Base-by-base conservation (phyloP, 805 yeast genomes). In the Wickerhamiella nectarea region DNA sequence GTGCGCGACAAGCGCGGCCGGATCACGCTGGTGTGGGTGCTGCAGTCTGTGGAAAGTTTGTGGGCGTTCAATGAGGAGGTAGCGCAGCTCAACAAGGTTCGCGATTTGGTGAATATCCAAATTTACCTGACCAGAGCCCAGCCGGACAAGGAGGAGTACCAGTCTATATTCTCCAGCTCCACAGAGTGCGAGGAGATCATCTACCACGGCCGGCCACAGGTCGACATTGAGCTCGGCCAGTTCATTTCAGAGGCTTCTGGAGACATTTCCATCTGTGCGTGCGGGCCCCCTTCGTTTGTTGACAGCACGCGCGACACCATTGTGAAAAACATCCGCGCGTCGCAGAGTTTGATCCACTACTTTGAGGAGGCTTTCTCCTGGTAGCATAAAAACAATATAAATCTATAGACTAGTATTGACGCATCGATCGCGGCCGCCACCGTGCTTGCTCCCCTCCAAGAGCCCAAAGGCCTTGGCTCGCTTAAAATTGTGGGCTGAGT, bases 271-370 rank as follows among this genome's bases (percentile, higher is more conserved):
- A 65, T 77, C 36, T 63, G 75, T 25, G 65, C 74, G 1, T 77
- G 83, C 62, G 83, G 83, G 4, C 79, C 76, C 35, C 69, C 76
- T 28, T 46, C 55, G 12, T 70, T 75, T 65, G 75, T 69, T 45
- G 87, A 80, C 54, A 63, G 60, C 2, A 48, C 76, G 20, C 68
- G 86, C 52, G 58, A 64, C n/a, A 49, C 51, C 2, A 46, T 68
- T 17, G 54, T 63, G 14, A 19, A 53, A 3, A 48, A 46, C 51
- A 61, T 41, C 34, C 46, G 36, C 41, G 52, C 10, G 22, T 46
- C 43, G 38, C 52, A 20, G 52, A 61, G 40, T 41, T 48, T 54
- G 6, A 56, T 61, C 1, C 63, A 59, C 38, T 61, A 58, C 37
- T 61, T 53, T 39, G 65, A 61, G 46, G 65, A 61, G 44, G 61